These are phyloP conservation scores for Entomortierella parvispora DNA, from an alignment of 192 early-diverging fungal species.

Conservation along the genomic window DNA sequence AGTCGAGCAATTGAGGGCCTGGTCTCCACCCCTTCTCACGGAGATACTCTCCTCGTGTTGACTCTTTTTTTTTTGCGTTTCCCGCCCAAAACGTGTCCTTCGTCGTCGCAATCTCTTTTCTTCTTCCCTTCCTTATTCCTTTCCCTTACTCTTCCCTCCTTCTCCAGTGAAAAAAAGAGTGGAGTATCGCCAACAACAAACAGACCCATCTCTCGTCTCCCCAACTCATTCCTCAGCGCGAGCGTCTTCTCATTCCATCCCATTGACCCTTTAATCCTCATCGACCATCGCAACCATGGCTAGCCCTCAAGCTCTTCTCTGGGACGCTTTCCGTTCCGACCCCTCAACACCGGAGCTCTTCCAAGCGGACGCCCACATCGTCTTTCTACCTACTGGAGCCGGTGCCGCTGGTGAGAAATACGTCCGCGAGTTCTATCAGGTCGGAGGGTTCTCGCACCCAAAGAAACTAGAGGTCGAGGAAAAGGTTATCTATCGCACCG, in stretches of 20 bases:
- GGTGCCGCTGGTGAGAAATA: slow-evolving; percentile 29
- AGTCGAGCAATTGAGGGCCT: too few relatives aligned
- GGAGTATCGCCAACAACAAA: too few relatives aligned
- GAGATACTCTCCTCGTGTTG: too few relatives aligned
- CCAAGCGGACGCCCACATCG: slow-evolving; percentile 28
- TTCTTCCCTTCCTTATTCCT: background rate
- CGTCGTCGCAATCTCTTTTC: background rate
- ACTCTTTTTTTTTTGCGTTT: too few relatives aligned
- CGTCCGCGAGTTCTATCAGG: slow-evolving; percentile 27
- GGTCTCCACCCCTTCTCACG: too few relatives aligned
- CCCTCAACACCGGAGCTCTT: slow-evolving; percentile 23
- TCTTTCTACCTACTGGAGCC: slow-evolving; percentile 40
- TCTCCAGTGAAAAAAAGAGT: too few relatives aligned
- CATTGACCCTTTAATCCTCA: background rate
- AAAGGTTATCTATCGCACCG: slow-evolving; percentile 41
- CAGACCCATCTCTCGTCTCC: background rate
- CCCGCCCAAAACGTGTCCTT: too few relatives aligned
- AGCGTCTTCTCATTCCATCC: background rate
- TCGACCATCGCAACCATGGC: background rate
- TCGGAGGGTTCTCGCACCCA: slow-evolving; percentile 28
- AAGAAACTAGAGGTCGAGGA: slow-evolving; percentile 48
- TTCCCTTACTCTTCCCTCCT: background rate
- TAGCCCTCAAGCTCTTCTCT: slow-evolving; percentile 12
- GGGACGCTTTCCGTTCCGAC: slow-evolving; percentile 39
- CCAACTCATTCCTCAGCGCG: background rate